These are phyloP conservation scores for Chaetomium tenue DNA, from an alignment of 495 filamentous ascomycete genomes.

Conservation along the genomic window DNA sequence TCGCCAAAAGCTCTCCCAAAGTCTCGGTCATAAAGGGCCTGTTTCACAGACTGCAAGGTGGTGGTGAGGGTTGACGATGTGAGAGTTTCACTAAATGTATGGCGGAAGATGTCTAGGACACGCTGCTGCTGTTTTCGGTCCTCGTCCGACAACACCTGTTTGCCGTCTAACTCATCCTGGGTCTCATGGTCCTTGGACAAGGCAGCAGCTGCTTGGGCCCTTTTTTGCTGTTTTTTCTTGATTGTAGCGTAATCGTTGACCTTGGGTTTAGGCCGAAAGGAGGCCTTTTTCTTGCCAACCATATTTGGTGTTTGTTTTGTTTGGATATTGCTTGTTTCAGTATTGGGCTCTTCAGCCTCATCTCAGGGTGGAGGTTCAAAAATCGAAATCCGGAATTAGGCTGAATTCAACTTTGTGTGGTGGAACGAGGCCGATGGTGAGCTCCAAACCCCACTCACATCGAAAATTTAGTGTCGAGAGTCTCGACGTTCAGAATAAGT, in stretches of 20 bases:
- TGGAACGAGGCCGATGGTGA: constrained; percentile 7
- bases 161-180: neutral
- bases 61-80: constrained; percentile 37
- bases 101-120: constrained; percentile 73
- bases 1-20: constrained; percentile 75
- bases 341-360: constrained; percentile 13
- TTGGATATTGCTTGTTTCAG: constrained; percentile 19
- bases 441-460: neutral
- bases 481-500: neutral
- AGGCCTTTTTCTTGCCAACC: constrained; percentile 2
- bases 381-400: neutral
- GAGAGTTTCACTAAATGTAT: constrained; percentile 53
- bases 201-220: neutral
- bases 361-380: constrained; percentile 1
- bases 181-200: neutral
- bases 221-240: constrained; percentile 10
- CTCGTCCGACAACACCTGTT: neutral
- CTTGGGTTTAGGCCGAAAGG: neutral
- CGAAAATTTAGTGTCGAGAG: neutral
- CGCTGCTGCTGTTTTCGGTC: constrained; percentile 59
- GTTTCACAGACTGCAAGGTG: constrained; percentile 75
- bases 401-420: constrained; percentile 4
- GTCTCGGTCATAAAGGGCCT: constrained; percentile 78
- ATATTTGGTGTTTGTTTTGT: constrained; percentile 1
- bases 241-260: neutral